Base-by-base conservation (phyloP, 192 early-diverging fungal species). In the Diversispora eburnea region DNA sequence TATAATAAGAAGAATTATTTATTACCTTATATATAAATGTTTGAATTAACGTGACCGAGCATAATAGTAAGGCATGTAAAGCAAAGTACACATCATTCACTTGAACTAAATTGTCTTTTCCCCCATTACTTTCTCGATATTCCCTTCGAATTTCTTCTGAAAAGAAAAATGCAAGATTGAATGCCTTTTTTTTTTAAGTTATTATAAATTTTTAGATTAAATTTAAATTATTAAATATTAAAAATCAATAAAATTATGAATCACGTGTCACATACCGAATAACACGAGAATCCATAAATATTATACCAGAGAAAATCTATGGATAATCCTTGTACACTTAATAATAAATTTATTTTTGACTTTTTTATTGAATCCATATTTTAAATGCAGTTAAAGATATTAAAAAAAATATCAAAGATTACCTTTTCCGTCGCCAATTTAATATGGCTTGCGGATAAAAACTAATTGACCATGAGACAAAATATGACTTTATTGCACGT, bases 241-340 rank as follows among this genome's bases (percentile, higher is more conserved):
- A 17, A 9, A 19, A 46, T 42, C 52, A 42, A 39, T 25, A 9
- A 43, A 43, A 60, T 33, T 10, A 22, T 49, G 54, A 10, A 5
- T 61, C 42, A 25, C 49, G 8, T 49, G 5, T 25, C 76, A 70
- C 25, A 33, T 85, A 91, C 77, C 22, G 92, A 82, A 73, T 98
- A 98, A 77, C 88, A 94, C 0, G 88, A 58, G 62, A 98, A 98
- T 10, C 96, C 96, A 57, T 89, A 82, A 17, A 92, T 81, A 75
- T 98, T 98, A 76, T 93, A 89, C 65, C 88, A 85, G 3, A 96
- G 75, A 85, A 94, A 98, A 78, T 98, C 95, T 33, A 95, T 84
- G 3, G 95, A 98, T 42, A 98, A 81, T 0, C 95, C 95, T 51
- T 89, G 83, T 7, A 95, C 92, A 74, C 88, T 85, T 39, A 33